Evolutionary conservation across 2,329 filamentous ascomycete genomes (phyloP), one percentile per base, ranked within the genome.

Genomic region (Epichloe sibirici): DNA sequence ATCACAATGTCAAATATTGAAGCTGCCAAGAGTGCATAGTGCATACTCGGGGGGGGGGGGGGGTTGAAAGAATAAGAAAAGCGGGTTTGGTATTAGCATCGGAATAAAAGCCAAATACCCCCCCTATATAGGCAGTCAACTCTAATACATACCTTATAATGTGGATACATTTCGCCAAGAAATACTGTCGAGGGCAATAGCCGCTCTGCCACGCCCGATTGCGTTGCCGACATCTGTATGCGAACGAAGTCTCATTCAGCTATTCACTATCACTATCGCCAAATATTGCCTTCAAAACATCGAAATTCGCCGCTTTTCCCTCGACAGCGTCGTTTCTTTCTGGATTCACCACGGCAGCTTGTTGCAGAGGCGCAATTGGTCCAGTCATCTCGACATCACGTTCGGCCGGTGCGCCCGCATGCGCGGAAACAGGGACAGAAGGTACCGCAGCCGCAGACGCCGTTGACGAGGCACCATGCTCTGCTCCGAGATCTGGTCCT

Each of bases 241-340:
- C 43, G 17, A 9, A 31, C 11, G 9, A 31, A 11, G 4, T 11
- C 31, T 31, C 31, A 31, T 31, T 54, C 51, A 49, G 12, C 21
- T 55, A 65, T 52, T 88, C 85, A 59, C 88, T 86, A 57, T 86
- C 85, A 62, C 86, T 86, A 65, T 90, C 88, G 5, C 90, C 91
- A 76, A 97, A 97, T 34, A 97, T 90, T n/a, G 89, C 88, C 59
- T 81, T 88, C 61, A 96, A 90, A 0, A 96, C 83, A 44, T 86
- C 87, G 48, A 90, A 88, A 15, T 85, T 83, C 1, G 90, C 87
- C 51, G 81, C 77, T 61, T 82, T 75, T 0, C 78, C 83, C 62
- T 94, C 87, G 9, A 95, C 62, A 9, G 67, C 67, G 42, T 70
- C 65, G 43, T 95, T 95, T 58, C 74, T 79, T 57, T 88, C 86